A percentile compares a stretch with the other conserved stretches of the same genome.
Conservation (phyloP, 2,329 filamentous ascomycete species). For the Nemania diffusa region DNA sequence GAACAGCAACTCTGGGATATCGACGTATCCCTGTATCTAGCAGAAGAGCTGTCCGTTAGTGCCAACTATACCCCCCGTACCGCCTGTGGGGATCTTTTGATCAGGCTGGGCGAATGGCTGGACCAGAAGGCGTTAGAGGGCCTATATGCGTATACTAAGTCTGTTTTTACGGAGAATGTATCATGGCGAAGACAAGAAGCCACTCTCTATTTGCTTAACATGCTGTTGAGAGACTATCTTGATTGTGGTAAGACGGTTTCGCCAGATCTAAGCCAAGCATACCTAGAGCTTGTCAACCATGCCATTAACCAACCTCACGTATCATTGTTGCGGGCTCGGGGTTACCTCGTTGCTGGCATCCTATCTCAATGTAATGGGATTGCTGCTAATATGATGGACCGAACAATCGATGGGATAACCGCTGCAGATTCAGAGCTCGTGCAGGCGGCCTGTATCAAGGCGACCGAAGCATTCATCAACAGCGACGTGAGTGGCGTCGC, state of each 20-base stretch:
- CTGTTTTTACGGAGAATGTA: constrained; percentile 70
- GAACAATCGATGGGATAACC: constrained; percentile 78
- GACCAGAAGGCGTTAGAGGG: constrained; percentile 79
- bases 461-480: constrained; percentile 75
- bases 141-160: constrained; percentile 79
- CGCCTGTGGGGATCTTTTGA: constrained; percentile 89
- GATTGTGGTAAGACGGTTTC: constrained; percentile 80
- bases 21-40: constrained; percentile 93
- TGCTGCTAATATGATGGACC: constrained; percentile 73
- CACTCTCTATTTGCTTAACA: constrained; percentile 84
- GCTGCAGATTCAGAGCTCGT: constrained; percentile 86
- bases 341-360: constrained; percentile 85
- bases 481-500: constrained; percentile 58
- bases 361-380: constrained; percentile 76
- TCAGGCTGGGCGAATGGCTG: constrained; percentile 93
- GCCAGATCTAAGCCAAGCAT: constrained; percentile 74
- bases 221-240: constrained; percentile 83
- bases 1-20: constrained; percentile 97
- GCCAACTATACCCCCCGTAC: constrained; percentile 96
- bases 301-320: constrained; percentile 76
- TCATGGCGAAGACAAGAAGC: constrained; percentile 78
- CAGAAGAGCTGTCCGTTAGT: constrained; percentile 93
- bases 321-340: constrained; percentile 83
- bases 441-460: constrained; percentile 89
- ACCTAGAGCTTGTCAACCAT: constrained; percentile 82